Percentiles rank a stretch among this genome's conserved stretches.
Conservation (phyloP, 2,329 filamentous ascomycete species). For the Trichoderma endophyticum region DNA sequence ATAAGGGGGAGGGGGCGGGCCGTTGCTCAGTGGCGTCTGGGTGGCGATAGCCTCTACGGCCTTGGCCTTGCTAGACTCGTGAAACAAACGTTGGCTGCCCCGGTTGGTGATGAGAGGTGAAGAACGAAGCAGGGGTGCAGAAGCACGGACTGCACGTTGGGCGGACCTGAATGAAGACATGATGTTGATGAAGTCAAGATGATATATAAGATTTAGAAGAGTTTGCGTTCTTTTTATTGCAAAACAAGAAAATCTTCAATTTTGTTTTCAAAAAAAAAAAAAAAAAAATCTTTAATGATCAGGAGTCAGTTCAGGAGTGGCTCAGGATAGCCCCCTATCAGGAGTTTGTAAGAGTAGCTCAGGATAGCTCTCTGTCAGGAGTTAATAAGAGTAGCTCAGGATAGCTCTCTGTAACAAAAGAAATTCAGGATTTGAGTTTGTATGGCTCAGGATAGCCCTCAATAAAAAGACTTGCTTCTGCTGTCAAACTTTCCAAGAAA, state of each 20-base stretch:
- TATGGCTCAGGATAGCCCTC: conserved; percentile 24
- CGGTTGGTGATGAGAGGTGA: not conserved
- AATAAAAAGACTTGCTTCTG: conserved; percentile 1
- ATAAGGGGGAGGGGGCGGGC: conserved; percentile 14
- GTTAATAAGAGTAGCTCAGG: conserved; percentile 21
- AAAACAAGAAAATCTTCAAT: conserved; percentile 16
- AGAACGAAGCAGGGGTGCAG: conserved; percentile 19
- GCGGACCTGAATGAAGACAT: conserved; percentile 21
- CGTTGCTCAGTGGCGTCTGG: conserved; percentile 10
- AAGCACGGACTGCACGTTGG: conserved; percentile 20
- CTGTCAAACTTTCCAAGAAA: not conserved
- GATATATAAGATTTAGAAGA: conserved; percentile 5
- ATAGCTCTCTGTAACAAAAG: conserved; percentile 20
- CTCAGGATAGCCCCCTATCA: conserved; percentile 25
- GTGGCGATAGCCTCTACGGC: conserved; percentile 23
- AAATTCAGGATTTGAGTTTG: conserved; percentile 18
- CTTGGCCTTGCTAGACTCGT: conserved; percentile 24
- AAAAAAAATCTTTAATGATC: conserved; percentile 15
- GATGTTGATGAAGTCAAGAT: conserved; percentile 6
- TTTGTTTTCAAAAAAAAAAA: conserved; percentile 3
- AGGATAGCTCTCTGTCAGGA: conserved; percentile 24
- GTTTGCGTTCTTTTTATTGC: conserved; percentile 1
- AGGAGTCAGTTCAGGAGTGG: conserved; percentile 22
- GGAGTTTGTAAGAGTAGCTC: conserved; percentile 22
- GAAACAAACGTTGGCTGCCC: conserved; percentile 24